Evolutionary conservation across 179 eudicot species (phyloP).

Genomic region (Drosera spatulata): DNA sequence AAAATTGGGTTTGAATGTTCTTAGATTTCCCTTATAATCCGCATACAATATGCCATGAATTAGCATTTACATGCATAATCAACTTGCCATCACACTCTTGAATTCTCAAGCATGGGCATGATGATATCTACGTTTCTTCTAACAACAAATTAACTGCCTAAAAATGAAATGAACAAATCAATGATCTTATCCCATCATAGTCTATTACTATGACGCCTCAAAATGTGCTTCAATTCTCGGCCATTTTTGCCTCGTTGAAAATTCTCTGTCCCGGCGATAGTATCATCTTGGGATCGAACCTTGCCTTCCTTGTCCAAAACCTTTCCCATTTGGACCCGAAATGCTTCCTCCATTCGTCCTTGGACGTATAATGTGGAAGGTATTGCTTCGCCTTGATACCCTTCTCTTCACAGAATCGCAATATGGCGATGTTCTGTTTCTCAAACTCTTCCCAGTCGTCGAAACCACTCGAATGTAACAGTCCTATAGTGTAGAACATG

Average conservation of each 20-base stretch:
- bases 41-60: no score
- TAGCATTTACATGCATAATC: no score
- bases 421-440: conserved; percentile 35
- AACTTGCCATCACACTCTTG: no score
- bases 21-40: no score
- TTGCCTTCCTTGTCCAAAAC: conserved; percentile 37
- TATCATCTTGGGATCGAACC: conserved; percentile 74
- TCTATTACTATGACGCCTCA: not conserved
- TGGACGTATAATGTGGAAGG: conserved; percentile 37
- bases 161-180: no score
- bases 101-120: no score
- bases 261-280: conserved; percentile 72
- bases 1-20: no score
- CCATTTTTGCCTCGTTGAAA: conserved; percentile 15
- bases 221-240: not conserved
- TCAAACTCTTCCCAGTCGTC: conserved; percentile 31
- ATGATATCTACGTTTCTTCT: no score
- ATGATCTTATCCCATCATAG: not conserved
- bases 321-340: conserved; percentile 62
- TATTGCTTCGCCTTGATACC: conserved; percentile 61
- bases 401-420: conserved; percentile 38
- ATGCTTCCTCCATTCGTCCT: conserved; percentile 43
- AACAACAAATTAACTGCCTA: no score
- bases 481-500: conserved; percentile 33
- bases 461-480: conserved; percentile 31